Evolutionary conservation across 2,329 filamentous ascomycete species (phyloP), one percentile per base, ranked within the genome.

Genomic region (Talaromyces sp.): DNA sequence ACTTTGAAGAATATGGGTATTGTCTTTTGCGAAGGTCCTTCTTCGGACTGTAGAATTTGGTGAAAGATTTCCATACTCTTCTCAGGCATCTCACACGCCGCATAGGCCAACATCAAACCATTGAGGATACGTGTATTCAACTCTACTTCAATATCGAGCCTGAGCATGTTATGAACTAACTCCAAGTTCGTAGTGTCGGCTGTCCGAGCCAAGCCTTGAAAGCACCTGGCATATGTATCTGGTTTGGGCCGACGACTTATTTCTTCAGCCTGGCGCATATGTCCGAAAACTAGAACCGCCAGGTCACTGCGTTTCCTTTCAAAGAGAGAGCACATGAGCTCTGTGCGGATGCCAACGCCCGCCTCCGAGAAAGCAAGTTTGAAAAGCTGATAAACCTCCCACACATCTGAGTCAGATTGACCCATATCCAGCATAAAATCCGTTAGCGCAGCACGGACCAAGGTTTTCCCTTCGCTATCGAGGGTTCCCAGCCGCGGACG

Each of bases 151-250:
- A 86, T 82, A 70, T 99, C 94, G 70, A 97, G 86, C 75, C 96
- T 97, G 61, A 97, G 80, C 84, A 96, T 93, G 68, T 97, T 96
- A 75, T 96, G 89, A 2, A 96, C 83, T 56, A 88, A 84, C 53
- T 86, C 84, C 17, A 97, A 76, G 37, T 85, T 86, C 51, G 89
- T 85, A 1, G 75, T 66, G 62, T 89, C 85, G 13, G 71, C 75
- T 8, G 79, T 79, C 27, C 77, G 75, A 3, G 87, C 86, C 20
- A 96, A 82, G 2, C 91, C 90, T 54, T 89, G 83, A 52, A 97
- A 87, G 56, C 87, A 92, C 30, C 81, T 76, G 3, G 90, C 82
- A 67, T 99, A 99, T 4, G 88, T 89, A 40, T 90, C 86, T 9
- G 83, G 73, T 2, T 80, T 86, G 0, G 94, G 91, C 1, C 88